Percentiles rank a stretch among this genome's conserved stretches.
These are phyloP conservation scores for Sextonia rubra DNA, from an alignment of 164 flowering plant genomes.

Conservation along the genomic window DNA sequence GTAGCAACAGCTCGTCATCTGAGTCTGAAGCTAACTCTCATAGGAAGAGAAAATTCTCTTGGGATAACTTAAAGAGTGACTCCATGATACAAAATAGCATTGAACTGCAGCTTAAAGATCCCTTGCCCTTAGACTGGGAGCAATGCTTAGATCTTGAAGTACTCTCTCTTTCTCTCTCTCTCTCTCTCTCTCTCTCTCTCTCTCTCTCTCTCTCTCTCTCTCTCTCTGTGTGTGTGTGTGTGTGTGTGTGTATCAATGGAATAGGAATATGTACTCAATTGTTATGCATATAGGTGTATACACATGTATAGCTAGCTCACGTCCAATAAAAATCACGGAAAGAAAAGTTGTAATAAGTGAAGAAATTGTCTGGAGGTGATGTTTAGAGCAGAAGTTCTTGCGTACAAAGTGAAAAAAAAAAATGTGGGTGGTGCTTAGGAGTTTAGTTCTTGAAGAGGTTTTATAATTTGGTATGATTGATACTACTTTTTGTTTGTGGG, in stretches of 20 bases:
- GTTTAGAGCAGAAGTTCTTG: no score
- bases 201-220: not conserved
- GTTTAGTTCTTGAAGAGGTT: not conserved
- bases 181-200: slow-evolving; percentile 6
- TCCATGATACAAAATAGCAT: slow-evolving; percentile 24
- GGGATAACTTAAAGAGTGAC: slow-evolving; percentile 20
- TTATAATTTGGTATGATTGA: not conserved
- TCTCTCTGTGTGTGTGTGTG: not conserved
- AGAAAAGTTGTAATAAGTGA: not conserved
- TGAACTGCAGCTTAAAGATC: slow-evolving; percentile 53
- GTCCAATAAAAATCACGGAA: not conserved
- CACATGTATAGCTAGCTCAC: not conserved
- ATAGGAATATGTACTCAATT: not conserved
- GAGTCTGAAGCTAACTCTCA: slow-evolving; percentile 25
- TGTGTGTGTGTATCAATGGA: not conserved
- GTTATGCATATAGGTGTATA: not conserved
- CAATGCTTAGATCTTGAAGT: slow-evolving; percentile 68
- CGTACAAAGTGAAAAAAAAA: no score
- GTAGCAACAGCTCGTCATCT: slow-evolving; percentile 19
- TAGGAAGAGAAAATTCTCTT: slow-evolving; percentile 47
- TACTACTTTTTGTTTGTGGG: not conserved
- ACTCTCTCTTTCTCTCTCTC: slow-evolving; percentile 17
- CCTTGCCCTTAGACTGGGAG: slow-evolving; percentile 60
- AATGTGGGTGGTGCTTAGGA: no score
- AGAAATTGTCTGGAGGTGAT: no score